Base-by-base conservation (phyloP, 2,329 filamentous ascomycete genomes). In the Colletotrichum sp. region DNA sequence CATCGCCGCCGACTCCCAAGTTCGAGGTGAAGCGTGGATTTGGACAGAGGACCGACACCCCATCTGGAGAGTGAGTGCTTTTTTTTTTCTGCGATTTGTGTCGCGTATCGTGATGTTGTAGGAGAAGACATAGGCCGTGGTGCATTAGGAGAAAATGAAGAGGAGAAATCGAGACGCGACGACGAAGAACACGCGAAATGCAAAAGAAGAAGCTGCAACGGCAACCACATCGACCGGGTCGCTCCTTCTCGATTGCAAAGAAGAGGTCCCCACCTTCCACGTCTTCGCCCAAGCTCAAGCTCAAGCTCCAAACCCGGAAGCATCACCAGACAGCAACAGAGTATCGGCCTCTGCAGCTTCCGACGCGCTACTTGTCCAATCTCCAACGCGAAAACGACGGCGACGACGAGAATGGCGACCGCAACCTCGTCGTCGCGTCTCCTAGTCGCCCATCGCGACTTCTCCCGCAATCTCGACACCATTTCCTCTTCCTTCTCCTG, bases 351-450 rank as follows among this genome's bases (percentile, higher is more conserved):
- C 49, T 39, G 16, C 28, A n/a, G 21, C 34, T 18, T 28, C 16
- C 24, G n/a, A 30, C 26, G 24, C 32, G 34, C 13, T 5, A 5
- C 32, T 6, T 44, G 21, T 36, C 32, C 34, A 13, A 49, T n/a
- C 39, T 16, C 30, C n/a, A 24, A 64, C 15, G 10, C 34, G 34
- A 39, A n/a, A 39, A 36, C 34, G 28, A 63, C 62, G n/a, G n/a
- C 16, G 59, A 15, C 59, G 28, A 15, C 10, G 15, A 59, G 36
- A 7, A 72, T 75, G 73, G 55, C 64, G 7, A 16, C 52, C 7
- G 39, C 63, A 16, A 55, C 63, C 30, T 70, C 71, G 30, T 74
- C 72, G 24, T 71, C 73, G 32, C 73, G 59, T 21, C 60, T 68
- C 15, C 64, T 68, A 7, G 21, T 44, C 44, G 21, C 18, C 63